These are phyloP conservation scores for Lachancea meyersii DNA, from an alignment of 805 yeast species.

Conservation along the genomic window DNA sequence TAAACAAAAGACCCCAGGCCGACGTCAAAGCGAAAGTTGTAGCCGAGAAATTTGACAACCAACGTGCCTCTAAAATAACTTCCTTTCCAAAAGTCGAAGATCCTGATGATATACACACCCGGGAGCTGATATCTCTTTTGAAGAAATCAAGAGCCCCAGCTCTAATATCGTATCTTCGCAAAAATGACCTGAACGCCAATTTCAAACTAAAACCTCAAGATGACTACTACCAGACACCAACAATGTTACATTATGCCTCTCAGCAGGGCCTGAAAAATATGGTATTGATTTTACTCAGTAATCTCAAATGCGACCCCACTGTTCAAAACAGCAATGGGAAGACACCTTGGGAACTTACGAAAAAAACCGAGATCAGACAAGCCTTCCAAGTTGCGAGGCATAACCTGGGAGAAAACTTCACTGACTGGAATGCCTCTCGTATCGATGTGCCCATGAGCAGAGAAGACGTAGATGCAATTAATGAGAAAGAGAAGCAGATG, in stretches of 20 bases:
- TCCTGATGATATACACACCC: constrained; percentile 37
- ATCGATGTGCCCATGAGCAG: constrained; percentile 54
- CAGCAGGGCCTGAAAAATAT: constrained; percentile 60
- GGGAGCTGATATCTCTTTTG: constrained; percentile 51
- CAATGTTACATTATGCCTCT: constrained; percentile 74
- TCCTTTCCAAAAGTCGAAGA: constrained; percentile 28
- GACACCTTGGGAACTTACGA: constrained; percentile 63
- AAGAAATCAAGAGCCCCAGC: constrained; percentile 76
- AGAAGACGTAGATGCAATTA: constrained; percentile 48
- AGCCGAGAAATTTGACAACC: background rate
- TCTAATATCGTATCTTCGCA: constrained; percentile 53
- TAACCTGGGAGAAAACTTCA: constrained; percentile 59
- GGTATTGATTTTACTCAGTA: constrained; percentile 52
- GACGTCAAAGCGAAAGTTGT: constrained; percentile 10
- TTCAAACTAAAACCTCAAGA: constrained; percentile 49
- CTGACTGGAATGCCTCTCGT: constrained; percentile 64
- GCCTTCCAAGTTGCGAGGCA: constrained; percentile 65
- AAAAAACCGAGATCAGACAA: constrained; percentile 39
- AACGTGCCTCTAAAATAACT: background rate
- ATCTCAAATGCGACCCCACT: constrained; percentile 67
- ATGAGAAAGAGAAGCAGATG: constrained; percentile 34
- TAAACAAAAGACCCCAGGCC: constrained; percentile 46
- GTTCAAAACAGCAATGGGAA: constrained; percentile 46
- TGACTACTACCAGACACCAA: constrained; percentile 55
- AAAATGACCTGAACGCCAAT: constrained; percentile 49